Evolutionary conservation across 805 yeast species (phyloP), one percentile per base, ranked within the genome.

Genomic region (Dipodascus albidus): DNA sequence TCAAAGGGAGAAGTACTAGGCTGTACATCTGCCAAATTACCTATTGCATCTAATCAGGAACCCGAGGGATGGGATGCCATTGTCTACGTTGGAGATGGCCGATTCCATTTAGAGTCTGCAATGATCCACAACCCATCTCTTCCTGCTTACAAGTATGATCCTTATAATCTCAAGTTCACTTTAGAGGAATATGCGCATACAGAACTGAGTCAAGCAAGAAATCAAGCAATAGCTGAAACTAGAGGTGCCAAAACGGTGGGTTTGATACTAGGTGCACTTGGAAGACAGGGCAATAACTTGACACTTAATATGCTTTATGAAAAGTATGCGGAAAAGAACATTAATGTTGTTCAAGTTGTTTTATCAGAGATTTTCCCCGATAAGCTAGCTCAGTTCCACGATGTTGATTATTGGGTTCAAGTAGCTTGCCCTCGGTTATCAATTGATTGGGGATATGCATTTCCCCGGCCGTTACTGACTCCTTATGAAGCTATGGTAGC

Each of bases 401-500:
- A 87, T 62, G 80, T 91, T 17, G 99, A 93, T 68, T 95, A 90
- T 1, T 93, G 93, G 75, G 86, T 93, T 14, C 99, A 93, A 68
- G 96, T 93, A 2, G 99, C 99, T 0, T 93, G 99, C 66, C 99
- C 99, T 0, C 75, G 99, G 62, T 71, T 93, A 49, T 87, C 96
- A 1, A 91, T 93, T 47, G 99, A 93, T 67, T 93, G 99, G 99
- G 99, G 99, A 0, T 93, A 93, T 67, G 99, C 99, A 0, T 93
- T 93, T 64, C 81, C 82, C 55, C 86, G 85, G 63, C 99, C 99
- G 0, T 70, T 93, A 47, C 70, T 93, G 54, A 91, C 99, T 0
- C 99, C 99, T 0, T 93, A 93, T 65, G 99, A 93, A 65, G 88
- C 96, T 0, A 88, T 87, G 87, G 96, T 90, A 3, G 77, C 89